Conservation (phyloP, 164 flowering plant genomes). For the Taxillus chinensis region DNA sequence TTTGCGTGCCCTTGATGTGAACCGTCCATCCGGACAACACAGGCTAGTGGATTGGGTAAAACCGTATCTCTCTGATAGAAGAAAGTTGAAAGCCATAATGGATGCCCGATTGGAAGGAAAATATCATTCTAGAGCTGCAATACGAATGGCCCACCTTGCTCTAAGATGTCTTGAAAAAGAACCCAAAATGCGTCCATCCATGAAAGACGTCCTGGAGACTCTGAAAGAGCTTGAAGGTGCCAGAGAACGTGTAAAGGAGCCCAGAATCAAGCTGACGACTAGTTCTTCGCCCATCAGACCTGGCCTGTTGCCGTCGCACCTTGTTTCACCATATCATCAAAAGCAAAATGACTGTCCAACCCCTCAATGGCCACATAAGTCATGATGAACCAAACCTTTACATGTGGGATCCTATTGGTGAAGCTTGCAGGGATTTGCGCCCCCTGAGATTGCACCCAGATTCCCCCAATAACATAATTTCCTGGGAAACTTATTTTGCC, state of each 20-base stretch:
- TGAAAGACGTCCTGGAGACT: slow-evolving; percentile 58
- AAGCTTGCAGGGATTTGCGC: not conserved
- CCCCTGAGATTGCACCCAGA: no score
- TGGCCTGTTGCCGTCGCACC: slow-evolving; percentile 20
- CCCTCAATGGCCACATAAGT: slow-evolving; percentile 12
- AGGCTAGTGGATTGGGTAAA: slow-evolving; percentile 70
- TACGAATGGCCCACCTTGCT: slow-evolving; percentile 48
- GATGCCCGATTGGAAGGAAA: slow-evolving; percentile 52
- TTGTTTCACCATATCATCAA: slow-evolving; percentile 34
- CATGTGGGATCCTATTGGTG: not conserved
- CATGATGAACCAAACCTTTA: not conserved
- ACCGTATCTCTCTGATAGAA: slow-evolving; percentile 38
- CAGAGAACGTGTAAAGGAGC: slow-evolving; percentile 26
- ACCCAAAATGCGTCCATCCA: slow-evolving; percentile 58
- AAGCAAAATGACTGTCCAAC: slow-evolving; percentile 8
- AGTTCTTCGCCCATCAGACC: slow-evolving; percentile 12
- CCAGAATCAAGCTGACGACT: slow-evolving; percentile 7
- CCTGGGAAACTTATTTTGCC: not conserved
- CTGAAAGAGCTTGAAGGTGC: slow-evolving; percentile 35
- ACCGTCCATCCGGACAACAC: slow-evolving; percentile 54
- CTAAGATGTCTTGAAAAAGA: slow-evolving; percentile 49
- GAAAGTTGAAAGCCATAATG: slow-evolving; percentile 44
- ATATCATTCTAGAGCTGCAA: slow-evolving; percentile 48
- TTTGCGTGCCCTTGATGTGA: slow-evolving; percentile 53
- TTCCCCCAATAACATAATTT: no score